Conservation (phyloP, 805 yeast genomes). For the Metschnikowia picachoensis region DNA sequence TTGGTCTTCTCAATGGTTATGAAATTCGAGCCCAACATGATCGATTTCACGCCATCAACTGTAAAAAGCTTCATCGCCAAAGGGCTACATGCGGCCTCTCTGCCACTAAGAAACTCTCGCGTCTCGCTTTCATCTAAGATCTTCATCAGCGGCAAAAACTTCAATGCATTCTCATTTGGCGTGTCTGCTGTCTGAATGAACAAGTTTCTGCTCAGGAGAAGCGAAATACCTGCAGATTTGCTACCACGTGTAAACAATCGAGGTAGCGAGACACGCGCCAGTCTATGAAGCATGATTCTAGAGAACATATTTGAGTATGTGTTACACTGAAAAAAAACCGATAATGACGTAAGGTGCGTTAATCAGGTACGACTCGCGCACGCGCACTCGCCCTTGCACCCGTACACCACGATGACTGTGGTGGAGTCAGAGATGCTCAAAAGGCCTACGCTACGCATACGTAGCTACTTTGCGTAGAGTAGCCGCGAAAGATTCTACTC, state of each 20-base stretch:
- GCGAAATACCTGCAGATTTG: background rate
- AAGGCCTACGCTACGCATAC: no score
- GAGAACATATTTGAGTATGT: constrained; percentile 1
- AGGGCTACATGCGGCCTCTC: constrained; percentile 75
- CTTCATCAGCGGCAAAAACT: constrained; percentile 71
- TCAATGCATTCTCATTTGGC: constrained; percentile 82
- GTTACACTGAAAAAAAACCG: background rate
- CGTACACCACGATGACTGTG: constrained; percentile 6
- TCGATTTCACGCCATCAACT: constrained; percentile 70
- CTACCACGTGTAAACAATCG: background rate
- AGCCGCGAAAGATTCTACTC: no score
- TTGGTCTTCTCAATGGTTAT: constrained; percentile 70
- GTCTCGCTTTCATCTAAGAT: constrained; percentile 60
- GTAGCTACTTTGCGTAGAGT: no score
- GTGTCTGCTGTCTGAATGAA: constrained; percentile 83
- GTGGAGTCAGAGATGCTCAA: no score
- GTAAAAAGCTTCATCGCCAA: constrained; percentile 70
- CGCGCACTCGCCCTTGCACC: constrained; percentile 3
- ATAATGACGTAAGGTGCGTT: background rate
- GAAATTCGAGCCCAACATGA: constrained; percentile 80
- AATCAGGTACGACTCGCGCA: background rate
- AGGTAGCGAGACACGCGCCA: background rate
- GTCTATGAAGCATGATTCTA: background rate
- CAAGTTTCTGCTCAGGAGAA: constrained; percentile 21
- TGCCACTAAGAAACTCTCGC: constrained; percentile 65